A percentile compares a stretch with the other conserved stretches of the same genome.
Conservation (phyloP, 345 rosid species). For the Eucalyptus viminalis region DNA sequence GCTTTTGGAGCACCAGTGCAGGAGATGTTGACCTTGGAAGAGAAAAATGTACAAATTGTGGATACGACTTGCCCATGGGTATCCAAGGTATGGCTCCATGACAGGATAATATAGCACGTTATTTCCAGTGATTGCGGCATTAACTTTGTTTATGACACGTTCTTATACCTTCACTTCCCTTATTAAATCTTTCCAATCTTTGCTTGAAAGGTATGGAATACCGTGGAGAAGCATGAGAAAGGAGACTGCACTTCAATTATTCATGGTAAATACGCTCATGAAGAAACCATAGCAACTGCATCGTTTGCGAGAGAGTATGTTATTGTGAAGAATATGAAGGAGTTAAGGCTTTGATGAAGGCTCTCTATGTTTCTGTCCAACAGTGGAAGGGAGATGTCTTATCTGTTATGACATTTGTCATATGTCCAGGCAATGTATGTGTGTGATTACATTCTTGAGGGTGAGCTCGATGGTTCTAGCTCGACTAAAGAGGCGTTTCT, state of each 20-base stretch:
- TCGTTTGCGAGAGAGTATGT: conserved; percentile 74
- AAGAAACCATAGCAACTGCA: conserved; percentile 89
- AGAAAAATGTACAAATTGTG: conserved; percentile 68
- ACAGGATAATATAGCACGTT: background rate
- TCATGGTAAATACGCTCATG: conserved; percentile 79
- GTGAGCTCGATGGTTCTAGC: conserved; percentile 76
- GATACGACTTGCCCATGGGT: conserved; percentile 99
- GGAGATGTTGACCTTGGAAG: conserved; percentile 57
- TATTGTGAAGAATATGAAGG: conserved; percentile 70
- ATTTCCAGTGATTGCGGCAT: background rate
- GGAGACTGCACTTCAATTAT: conserved; percentile 80
- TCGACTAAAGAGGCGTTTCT: conserved; percentile 78
- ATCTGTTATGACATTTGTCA: background rate
- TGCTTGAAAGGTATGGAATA: conserved; percentile 64
- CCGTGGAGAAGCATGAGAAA: conserved; percentile 83
- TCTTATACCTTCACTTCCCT: background rate
- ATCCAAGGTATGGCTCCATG: conserved; percentile 41
- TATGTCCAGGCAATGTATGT: conserved; percentile 59
- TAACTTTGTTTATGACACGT: background rate
- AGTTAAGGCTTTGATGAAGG: conserved; percentile 18
- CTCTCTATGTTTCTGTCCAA: background rate
- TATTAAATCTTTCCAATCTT: background rate
- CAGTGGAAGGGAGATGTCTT: background rate
- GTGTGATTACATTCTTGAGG: conserved; percentile 90
- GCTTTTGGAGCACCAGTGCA: conserved; percentile 94